Base-by-base conservation (phyloP, 225 moss, liverwort and hornwort genomes). In the Marchantia polymorpha region DNA sequence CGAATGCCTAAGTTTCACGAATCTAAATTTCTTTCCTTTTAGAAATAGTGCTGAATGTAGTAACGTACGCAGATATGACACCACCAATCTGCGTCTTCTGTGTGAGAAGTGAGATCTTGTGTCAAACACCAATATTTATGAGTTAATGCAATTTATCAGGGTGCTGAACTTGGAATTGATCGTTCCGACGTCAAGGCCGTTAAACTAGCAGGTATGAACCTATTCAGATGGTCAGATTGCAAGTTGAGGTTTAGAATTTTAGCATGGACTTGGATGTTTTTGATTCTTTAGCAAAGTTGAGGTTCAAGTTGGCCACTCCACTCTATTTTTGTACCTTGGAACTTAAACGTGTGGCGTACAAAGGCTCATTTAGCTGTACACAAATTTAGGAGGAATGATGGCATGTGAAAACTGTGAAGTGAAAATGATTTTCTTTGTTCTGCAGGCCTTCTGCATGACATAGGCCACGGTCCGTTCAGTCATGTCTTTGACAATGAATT, bases 401-500 rank as follows among this genome's bases (percentile, higher is more conserved):
- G 53, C 73, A 26, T 19, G 16, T 15, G 72, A 67, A 11, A 3
- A 6, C 16, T 12, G 67, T 73, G 25, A n/a, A 26, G 5, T 39
- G 23, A 27, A 55, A 53, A 23, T 55, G 30, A 74, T 15, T 10
- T 54, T 52, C 7, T 75, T 9, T 7, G 29, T 26, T 51, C 52
- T 78, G 29, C 75, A 95, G 93, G 95, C 31, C 87, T 96, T 66
- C 95, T 96, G 80, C 93, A 96, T 83, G 95, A 96, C 78, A 29
- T 96, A 54, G 95, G 95, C 23, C 93, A 96, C 85, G 95, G 95
- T 26, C 95, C 93, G 67, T 96, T 96, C 75, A 96, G 95, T 83
- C 93, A 96, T 85, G 92, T 92, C 70, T 96, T 92, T 82, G 92
- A 96, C 68, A 92, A 92, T 61, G 95, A 60, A 84, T 96, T 96